Evolutionary conservation across 495 filamentous ascomycete genomes (phyloP), one percentile per base, ranked within the genome.

Genomic region (Hamigera avellanea): DNA sequence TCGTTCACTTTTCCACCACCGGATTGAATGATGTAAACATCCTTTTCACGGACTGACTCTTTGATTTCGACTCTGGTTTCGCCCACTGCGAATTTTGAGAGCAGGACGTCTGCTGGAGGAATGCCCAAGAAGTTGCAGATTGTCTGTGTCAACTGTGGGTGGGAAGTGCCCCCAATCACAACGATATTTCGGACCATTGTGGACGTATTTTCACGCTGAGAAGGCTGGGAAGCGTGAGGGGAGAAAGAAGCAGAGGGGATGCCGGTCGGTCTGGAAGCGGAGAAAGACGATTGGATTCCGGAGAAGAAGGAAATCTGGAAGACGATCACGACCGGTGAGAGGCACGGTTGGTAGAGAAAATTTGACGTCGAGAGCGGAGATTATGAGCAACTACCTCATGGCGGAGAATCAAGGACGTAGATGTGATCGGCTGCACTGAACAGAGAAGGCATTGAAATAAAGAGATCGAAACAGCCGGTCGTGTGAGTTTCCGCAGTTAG

Each of bases 21-120:
- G 33, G 80, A 84, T 57, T 96, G 87, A 45, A 96, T 83, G 56
- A 95, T 93, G 61, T 93, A 95, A 51, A 98, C 89, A 70, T 96
- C 91, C 57, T 98, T 98, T 39, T 81, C 93, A 46, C 91, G 83
- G 27, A 98, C 88, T 15, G 84, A 93, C 63, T 96, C 91, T 50
- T 83, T 68, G 47, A 98, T 91, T 61, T 96, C 91, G 40, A 93
- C 86, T 21, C 93, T 78, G 40, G 83, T 95, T 59, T 96, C 93
- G 31, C 91, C 91, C 35, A 89, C 85, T 12, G 81, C 78, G 60
- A 98, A 98, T 64, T 95, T 95, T 44, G 71, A 76, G 35, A 96
- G 73, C 37, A 88, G 72, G 39, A 86, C 80, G 44, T 83, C 80
- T 19, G 85, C 83, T 2, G 76, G 71, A 1, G 88, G 82, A 37